A percentile compares a stretch with the other conserved stretches of the same genome.
These are phyloP conservation scores for Phylloporus rhodoxanthus DNA, from an alignment of 768 basidiomycete species.

Conservation along the genomic window DNA sequence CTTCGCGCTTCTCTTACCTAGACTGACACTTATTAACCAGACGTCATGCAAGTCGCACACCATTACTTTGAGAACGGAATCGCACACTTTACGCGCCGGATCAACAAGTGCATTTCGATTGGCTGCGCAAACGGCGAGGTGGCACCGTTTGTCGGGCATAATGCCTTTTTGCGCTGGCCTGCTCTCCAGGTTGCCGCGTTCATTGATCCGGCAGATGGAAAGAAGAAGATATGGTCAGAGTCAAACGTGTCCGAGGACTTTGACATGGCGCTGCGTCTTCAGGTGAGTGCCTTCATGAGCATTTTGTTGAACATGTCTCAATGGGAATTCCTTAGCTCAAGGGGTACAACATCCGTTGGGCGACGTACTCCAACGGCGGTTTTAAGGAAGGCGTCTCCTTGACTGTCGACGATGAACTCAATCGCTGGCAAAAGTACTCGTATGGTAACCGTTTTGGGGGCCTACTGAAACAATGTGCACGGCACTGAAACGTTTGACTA, in stretches of 20 bases:
- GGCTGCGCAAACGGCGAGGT: conserved; percentile 76
- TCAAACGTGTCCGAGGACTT: conserved; percentile 65
- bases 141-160: conserved; percentile 76
- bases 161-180: conserved; percentile 86
- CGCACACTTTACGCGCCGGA: conserved; percentile 86
- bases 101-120: conserved; percentile 80
- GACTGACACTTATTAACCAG: conserved; percentile 35
- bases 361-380: conserved; percentile 78
- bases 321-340: conserved; percentile 24
- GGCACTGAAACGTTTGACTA: conserved; percentile 26
- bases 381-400: conserved; percentile 93
- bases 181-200: conserved; percentile 87
- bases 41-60: conserved; percentile 85
- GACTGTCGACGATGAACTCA: conserved; percentile 86
- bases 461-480: neutral
- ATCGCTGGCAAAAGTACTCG: conserved; percentile 88
- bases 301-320: conserved; percentile 35
- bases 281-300: conserved; percentile 30
- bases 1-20: neutral
- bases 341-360: conserved; percentile 44
- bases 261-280: conserved; percentile 56
- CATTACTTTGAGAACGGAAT: conserved; percentile 92
- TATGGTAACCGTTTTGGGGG: conserved; percentile 46
- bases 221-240: conserved; percentile 75
- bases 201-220: conserved; percentile 42